A percentile compares a stretch with the other conserved stretches of the same genome.
Evolutionary conservation across 257 asterid genomes (phyloP).

Genomic region (Vinca minor): DNA sequence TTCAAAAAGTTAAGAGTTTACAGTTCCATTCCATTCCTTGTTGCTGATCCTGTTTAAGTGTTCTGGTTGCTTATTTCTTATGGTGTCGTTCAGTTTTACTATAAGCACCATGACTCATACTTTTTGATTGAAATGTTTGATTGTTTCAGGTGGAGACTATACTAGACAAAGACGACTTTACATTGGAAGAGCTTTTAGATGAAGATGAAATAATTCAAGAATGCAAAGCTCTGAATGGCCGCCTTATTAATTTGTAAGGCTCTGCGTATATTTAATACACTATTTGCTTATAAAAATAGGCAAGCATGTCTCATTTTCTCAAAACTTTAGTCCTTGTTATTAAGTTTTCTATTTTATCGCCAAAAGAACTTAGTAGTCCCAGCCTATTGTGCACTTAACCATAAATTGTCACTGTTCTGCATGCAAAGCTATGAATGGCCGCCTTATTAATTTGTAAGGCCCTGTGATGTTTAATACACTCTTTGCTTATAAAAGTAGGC

Average conservation of each 20-base stretch:
- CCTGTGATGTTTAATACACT: neutral
- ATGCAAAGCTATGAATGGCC: constrained; percentile 90
- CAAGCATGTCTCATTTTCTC: neutral
- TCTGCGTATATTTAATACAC: neutral
- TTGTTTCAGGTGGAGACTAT: constrained; percentile 73
- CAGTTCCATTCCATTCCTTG: too few relatives aligned
- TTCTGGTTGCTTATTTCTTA: neutral
- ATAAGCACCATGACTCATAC: neutral
- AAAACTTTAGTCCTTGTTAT: neutral
- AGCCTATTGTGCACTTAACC: neutral
- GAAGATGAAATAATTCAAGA: constrained; percentile 98
- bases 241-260: constrained; percentile 76
- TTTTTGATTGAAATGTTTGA: constrained; percentile 6
- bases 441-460: constrained; percentile 76
- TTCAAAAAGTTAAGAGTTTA: too few relatives aligned
- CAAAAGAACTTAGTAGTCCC: neutral
- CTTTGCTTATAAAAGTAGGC: neutral
- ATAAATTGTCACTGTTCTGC: too few relatives aligned
- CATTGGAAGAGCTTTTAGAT: constrained; percentile 78
- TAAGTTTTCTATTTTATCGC: too few relatives aligned
- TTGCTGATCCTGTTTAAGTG: neutral
- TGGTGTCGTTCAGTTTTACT: too few relatives aligned
- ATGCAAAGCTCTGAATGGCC: constrained; percentile 90
- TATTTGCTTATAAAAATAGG: neutral
- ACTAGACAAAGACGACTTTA: constrained; percentile 68